Evolutionary conservation across 257 asterid species (phyloP).

Genomic region (Craterostigma plantagineum): DNA sequence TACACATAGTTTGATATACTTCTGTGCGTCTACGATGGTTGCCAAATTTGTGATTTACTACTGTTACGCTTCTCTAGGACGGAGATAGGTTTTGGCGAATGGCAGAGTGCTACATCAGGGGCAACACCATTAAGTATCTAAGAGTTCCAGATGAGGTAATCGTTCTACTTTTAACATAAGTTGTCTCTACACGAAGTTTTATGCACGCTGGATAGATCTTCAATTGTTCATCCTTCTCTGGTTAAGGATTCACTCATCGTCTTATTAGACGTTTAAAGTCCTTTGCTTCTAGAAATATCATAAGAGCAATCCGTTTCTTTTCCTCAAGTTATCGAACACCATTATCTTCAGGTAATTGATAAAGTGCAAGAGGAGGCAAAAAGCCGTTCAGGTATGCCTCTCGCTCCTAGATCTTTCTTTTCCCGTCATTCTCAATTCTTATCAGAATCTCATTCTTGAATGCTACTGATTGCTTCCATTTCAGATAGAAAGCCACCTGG

Average conservation of each 20-base stretch:
- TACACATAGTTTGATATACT: not conserved
- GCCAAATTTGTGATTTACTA: not conserved
- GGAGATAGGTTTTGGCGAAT: conserved; percentile 98
- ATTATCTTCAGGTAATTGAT: conserved; percentile 37
- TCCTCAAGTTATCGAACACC: not conserved
- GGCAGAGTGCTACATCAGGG: conserved; percentile 87
- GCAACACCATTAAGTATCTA: conserved; percentile 55
- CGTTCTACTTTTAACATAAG: not conserved
- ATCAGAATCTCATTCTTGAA: not conserved
- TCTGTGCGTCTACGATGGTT: not conserved
- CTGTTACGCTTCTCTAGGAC: conserved; percentile 33
- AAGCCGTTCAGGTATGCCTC: conserved; percentile 27
- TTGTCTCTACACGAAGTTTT: not conserved
- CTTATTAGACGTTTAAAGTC: too few relatives aligned
- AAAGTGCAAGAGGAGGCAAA: conserved; percentile 54
- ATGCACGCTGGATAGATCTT: too few relatives aligned
- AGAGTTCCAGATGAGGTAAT: conserved; percentile 95
- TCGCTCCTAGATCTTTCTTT: not conserved
- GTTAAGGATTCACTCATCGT: too few relatives aligned
- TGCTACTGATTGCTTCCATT: conserved; percentile 8
- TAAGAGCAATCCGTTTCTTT: too few relatives aligned
- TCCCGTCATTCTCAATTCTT: not conserved
- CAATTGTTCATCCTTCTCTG: too few relatives aligned
- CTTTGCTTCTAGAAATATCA: too few relatives aligned
- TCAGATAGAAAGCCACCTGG: conserved; percentile 62